Percentiles rank a stretch among this genome's conserved stretches.
These are phyloP conservation scores for Escallonia herrerae DNA, from an alignment of 129 eudicot species.

Conservation along the genomic window DNA sequence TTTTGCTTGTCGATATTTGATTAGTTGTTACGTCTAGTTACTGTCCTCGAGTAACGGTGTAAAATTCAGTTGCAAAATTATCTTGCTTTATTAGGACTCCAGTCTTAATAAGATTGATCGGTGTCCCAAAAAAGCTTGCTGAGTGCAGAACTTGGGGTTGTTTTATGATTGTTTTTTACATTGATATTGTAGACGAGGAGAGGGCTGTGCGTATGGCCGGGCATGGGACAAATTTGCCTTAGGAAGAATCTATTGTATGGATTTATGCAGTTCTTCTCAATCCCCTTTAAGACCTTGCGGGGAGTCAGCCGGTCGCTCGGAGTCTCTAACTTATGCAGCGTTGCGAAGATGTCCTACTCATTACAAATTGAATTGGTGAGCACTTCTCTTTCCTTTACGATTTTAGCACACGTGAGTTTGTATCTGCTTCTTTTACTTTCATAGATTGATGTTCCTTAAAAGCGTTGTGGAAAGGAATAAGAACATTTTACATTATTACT, in stretches of 20 bases:
- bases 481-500: too few species aligned
- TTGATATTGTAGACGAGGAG: slow-evolving; percentile 46
- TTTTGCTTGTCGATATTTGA: not conserved
- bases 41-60: not conserved
- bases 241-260: slow-evolving; percentile 72
- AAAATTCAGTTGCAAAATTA: not conserved
- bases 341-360: slow-evolving; percentile 54
- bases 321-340: slow-evolving; percentile 68
- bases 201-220: slow-evolving; percentile 73
- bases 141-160: not conserved
- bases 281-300: slow-evolving; percentile 73
- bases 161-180: slow-evolving; percentile 1
- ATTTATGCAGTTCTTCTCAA: slow-evolving; percentile 59
- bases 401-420: not conserved
- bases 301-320: slow-evolving; percentile 72
- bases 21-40: not conserved
- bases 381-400: not conserved
- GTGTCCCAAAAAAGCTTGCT: not conserved
- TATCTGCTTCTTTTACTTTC: not conserved
- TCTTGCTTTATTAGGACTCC: not conserved
- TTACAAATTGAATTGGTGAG: slow-evolving; percentile 86
- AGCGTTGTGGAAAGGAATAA: too few species aligned
- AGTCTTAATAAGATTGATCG: not conserved
- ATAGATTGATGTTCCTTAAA: too few species aligned
- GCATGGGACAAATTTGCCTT: slow-evolving; percentile 71